phyloP scores from a whole-genome alignment of 345 rosid species.

The Arabidopsis suecica region DNA sequence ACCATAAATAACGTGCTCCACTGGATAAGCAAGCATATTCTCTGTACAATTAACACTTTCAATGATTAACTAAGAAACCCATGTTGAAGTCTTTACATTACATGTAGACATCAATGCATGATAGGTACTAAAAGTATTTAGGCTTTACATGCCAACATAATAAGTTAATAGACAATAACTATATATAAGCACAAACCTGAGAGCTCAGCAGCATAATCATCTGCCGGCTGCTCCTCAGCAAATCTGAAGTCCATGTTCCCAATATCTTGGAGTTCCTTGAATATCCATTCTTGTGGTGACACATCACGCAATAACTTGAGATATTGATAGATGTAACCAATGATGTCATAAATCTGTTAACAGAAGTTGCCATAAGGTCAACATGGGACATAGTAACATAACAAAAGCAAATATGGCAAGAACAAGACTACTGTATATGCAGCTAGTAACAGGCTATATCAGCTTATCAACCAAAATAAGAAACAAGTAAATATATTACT shows the following conservation, averaged over 20 bases:
- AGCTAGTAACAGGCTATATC: constrained; percentile 7
- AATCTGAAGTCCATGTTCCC: constrained; percentile 91
- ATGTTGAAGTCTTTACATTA: constrained; percentile 5
- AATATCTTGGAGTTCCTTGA: constrained; percentile 95
- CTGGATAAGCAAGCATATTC: constrained; percentile 81
- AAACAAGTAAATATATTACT: background rate
- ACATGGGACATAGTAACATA: constrained; percentile 26
- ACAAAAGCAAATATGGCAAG: constrained; percentile 18
- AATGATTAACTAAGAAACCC: constrained; percentile 19
- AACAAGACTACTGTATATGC: constrained; percentile 2
- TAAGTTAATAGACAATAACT: constrained; percentile 14
- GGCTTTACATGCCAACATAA: constrained; percentile 26
- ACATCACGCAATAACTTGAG: constrained; percentile 69
- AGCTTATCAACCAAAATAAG: constrained; percentile 23
- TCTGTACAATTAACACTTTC: constrained; percentile 54
- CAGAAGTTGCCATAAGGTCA: constrained; percentile 9
- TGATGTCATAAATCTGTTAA: constrained; percentile 76
- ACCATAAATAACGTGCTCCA: constrained; percentile 88
- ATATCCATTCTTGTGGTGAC: constrained; percentile 97
- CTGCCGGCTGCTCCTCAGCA: constrained; percentile 96
- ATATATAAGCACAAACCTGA: constrained; percentile 64
- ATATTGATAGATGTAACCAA: constrained; percentile 88
- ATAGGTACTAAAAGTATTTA: constrained; percentile 4
- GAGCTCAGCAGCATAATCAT: constrained; percentile 96
- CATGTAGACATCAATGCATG: constrained; percentile 21